These are phyloP conservation scores for Aplosporella prunicola DNA, from an alignment of 2,329 filamentous ascomycete species.

Conservation along the genomic window DNA sequence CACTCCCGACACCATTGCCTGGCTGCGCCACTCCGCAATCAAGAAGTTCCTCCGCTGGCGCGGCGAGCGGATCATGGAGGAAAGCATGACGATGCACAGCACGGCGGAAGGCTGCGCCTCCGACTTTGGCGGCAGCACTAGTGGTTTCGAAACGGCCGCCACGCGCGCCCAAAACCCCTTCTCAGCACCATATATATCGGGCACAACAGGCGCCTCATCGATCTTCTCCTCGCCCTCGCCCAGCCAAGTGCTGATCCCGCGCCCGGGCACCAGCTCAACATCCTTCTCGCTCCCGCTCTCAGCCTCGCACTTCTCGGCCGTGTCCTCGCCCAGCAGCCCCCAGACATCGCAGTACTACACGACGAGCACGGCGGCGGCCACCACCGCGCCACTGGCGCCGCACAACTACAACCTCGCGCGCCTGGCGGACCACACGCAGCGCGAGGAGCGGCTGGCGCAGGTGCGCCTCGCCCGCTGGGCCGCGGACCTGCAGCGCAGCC, in stretches of 20 bases:
- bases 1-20: constrained; percentile 65
- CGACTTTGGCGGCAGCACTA: too few species aligned
- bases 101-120: too few species aligned
- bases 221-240: constrained; percentile 26
- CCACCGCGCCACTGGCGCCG: constrained; percentile 18
- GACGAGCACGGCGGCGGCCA: constrained; percentile 26
- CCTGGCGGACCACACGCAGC: constrained; percentile 49
- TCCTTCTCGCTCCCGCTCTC: constrained; percentile 12
- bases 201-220: constrained; percentile 21
- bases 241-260: constrained; percentile 30
- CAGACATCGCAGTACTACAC: constrained; percentile 19
- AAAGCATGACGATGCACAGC: constrained; percentile 17
- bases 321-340: constrained; percentile 18
- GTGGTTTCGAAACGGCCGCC: constrained; percentile 12
- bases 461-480: constrained; percentile 77
- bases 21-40: constrained; percentile 72
- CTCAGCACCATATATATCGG: constrained; percentile 8
- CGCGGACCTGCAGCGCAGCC: constrained; percentile 64
- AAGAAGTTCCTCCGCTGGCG: constrained; percentile 70
- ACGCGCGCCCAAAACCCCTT: constrained; percentile 10
- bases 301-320: constrained; percentile 18
- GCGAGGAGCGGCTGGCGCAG: constrained; percentile 53
- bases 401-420: constrained; percentile 33
- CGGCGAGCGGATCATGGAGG: not conserved
- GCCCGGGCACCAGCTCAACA: constrained; percentile 13